Evolutionary conservation across 805 yeast genomes (phyloP).

Genomic region (Alloascoidea africana): DNA sequence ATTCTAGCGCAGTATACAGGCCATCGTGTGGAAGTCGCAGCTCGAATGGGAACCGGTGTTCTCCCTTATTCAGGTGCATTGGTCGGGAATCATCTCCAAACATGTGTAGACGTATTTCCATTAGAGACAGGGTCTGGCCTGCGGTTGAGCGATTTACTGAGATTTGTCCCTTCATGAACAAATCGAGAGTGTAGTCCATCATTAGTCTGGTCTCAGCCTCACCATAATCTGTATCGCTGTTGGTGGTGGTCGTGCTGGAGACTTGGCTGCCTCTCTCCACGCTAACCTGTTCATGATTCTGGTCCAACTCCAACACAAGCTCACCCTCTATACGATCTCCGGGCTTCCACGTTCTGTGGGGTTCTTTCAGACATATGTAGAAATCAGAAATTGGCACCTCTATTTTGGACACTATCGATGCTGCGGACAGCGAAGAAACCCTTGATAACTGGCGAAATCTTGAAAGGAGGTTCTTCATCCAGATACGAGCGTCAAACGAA

Average conservation of each 20-base stretch:
- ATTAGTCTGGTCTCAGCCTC: too few relatives aligned
- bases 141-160: background rate
- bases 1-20: conserved; percentile 59
- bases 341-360: conserved; percentile 67
- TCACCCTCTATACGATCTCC: conserved; percentile 57
- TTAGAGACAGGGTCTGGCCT: background rate
- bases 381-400: conserved; percentile 30
- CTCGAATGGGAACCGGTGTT: conserved; percentile 76
- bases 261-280: too few relatives aligned
- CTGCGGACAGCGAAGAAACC: background rate
- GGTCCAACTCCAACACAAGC: background rate
- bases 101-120: background rate
- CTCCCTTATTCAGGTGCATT: conserved; percentile 33
- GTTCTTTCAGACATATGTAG: conserved; percentile 54
- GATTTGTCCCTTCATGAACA: background rate
- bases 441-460: too few relatives aligned
- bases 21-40: conserved; percentile 66
- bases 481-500: too few relatives aligned
- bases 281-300: too few relatives aligned
- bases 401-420: background rate
- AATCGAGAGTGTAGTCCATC: background rate
- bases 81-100: background rate
- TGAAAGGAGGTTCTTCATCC: too few relatives aligned
- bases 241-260: background rate
- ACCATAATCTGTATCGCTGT: too few relatives aligned